Conservation (phyloP, 2,329 filamentous ascomycete genomes). For the Epichloe coenophiala region DNA sequence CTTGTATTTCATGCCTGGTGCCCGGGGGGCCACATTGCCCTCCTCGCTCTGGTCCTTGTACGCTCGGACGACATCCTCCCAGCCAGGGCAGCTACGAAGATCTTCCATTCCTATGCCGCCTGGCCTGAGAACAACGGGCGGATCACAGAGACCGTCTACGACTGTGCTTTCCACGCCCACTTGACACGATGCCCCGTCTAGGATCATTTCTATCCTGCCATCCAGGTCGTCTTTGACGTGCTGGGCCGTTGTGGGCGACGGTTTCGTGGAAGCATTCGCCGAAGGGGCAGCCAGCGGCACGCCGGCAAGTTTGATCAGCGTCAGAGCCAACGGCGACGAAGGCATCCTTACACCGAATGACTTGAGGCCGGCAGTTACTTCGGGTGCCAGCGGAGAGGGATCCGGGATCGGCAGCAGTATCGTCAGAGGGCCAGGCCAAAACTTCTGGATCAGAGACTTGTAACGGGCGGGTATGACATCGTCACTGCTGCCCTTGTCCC, state of each 20-base stretch:
- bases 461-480: constrained; percentile 61
- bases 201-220: constrained; percentile 70
- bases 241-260: constrained; percentile 78
- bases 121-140: constrained; percentile 71
- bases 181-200: constrained; percentile 75
- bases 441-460: constrained; percentile 58
- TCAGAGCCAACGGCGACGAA: constrained; percentile 66
- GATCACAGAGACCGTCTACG: constrained; percentile 73
- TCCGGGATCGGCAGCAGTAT: constrained; percentile 69
- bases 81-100: constrained; percentile 59
- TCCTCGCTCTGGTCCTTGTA: constrained; percentile 66
- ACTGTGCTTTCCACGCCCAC: constrained; percentile 96
- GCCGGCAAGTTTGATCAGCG: constrained; percentile 68
- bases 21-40: constrained; percentile 54
- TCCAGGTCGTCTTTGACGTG: constrained; percentile 79
- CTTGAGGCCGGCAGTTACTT: constrained; percentile 73
- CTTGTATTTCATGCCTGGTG: constrained; percentile 97
- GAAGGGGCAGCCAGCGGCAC: constrained; percentile 81
- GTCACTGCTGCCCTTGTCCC: constrained; percentile 16
- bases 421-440: constrained; percentile 92
- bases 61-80: constrained; percentile 63
- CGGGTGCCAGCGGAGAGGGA: constrained; percentile 62
- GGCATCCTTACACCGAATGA: constrained; percentile 92
- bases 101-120: constrained; percentile 79
- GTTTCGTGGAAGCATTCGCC: constrained; percentile 86